Base-by-base conservation (phyloP, 148 eudicot genomes). In the Gaultheria prostrata region DNA sequence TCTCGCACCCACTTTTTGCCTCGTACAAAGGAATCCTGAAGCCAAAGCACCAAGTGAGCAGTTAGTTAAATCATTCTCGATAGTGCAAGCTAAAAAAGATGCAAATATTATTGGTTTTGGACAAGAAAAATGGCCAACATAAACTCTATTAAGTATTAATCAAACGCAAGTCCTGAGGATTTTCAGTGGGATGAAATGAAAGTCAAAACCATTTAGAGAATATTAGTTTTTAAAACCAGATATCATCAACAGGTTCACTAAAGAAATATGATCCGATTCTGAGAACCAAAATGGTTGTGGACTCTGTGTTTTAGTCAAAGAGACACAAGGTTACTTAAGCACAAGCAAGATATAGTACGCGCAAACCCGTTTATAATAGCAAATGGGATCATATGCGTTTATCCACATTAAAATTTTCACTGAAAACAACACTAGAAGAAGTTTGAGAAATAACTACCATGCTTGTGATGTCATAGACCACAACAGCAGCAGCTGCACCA, bases 401-500 rank as follows among this genome's bases (percentile, higher is more conserved):
- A 53, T 14, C 24, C 10, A 70, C 43, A 48, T 72, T 53, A 21
- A 65, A 45, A 65, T 33, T 33, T 32, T 32, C 14, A 24, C 67
- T 11, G 32, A 6, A 43, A 80, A 51, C 7, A 65, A 24, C 39
- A 79, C 11, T 53, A 65, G 12, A 6, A 32, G 50, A 70, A 21
- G 18, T 53, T 67, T 8, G 54, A 59, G 15, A 33, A 50, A 20
- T 72, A 61, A 53, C 48, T 90, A 89, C 94, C 89, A 82, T 83
- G 89, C 87, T 92, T 61, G 95, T 87, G 76, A 94, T 89, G 87
- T 94, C 97, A 83, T 94, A 94, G 39, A 93, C 95, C 20, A 93
- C 89, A 61, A 92, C 83, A 67, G 97, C 94, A 13, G 97, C 91
- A 81, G 94, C 97, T 49, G 94, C 97, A 86, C 92, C 94, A 14